A percentile compares a stretch with the other conserved stretches of the same genome.
phyloP scores from a whole-genome alignment of 2,329 filamentous ascomycete species.

The Cercospora berteroae region DNA sequence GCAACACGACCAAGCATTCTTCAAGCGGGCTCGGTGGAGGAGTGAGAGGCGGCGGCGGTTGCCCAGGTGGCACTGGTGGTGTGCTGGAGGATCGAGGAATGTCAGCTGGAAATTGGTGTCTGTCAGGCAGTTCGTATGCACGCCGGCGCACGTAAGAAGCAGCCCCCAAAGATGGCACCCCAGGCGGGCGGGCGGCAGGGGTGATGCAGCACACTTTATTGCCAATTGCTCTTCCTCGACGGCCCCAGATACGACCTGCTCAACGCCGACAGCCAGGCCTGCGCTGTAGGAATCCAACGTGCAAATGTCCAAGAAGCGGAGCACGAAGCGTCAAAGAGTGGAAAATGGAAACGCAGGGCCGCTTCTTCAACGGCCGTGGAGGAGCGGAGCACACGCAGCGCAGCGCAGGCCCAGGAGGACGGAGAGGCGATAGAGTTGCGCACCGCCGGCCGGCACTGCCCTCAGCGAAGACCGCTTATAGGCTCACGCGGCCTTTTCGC shows the following conservation, averaged over 20 bases:
- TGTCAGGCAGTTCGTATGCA: neutral
- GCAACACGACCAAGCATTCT: constrained; percentile 9
- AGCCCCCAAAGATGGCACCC: neutral
- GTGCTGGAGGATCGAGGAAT: constrained; percentile 7
- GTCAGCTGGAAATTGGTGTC: constrained; percentile 4
- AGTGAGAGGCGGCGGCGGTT: neutral
- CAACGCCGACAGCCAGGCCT: neutral
- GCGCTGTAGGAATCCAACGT: neutral
- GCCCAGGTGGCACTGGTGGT: neutral
- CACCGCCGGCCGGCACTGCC: neutral
- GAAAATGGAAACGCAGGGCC: constrained; percentile 5
- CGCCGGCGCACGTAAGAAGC: neutral
- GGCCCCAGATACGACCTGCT: neutral
- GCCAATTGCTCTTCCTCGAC: constrained; percentile 7
- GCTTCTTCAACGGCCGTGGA: neutral
- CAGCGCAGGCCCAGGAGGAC: neutral
- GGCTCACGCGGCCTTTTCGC: neutral
- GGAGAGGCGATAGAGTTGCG: constrained; percentile 10
- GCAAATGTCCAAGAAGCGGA: neutral
- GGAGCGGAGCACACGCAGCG: neutral
- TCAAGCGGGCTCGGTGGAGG: neutral
- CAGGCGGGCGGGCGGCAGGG: neutral
- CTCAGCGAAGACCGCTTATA: neutral
- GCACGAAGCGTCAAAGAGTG: constrained; percentile 1
- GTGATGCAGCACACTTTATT: constrained; percentile 5